phyloP scores from a whole-genome alignment of 2,329 filamentous ascomycete genomes.

The Monilinia fructigena region DNA sequence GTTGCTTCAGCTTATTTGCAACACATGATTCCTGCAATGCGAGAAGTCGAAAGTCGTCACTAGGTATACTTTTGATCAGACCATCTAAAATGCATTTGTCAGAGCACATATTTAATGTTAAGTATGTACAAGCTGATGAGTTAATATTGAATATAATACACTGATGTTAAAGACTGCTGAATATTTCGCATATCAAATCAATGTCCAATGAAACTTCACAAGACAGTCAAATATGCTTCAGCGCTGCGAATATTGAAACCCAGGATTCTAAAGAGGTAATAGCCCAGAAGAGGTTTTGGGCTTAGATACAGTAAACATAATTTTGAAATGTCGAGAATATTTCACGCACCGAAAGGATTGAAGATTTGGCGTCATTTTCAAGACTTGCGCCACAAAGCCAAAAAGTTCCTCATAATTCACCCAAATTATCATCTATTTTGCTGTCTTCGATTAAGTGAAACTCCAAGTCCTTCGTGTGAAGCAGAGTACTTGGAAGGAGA shows the following conservation, averaged over 20 bases:
- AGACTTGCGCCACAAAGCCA: background rate
- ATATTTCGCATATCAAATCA: too few species aligned
- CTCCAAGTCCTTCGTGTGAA: background rate
- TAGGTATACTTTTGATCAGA: background rate
- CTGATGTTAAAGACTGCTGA: too few species aligned
- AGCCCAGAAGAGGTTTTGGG: too few species aligned
- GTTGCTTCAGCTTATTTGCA: background rate
- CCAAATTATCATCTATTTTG: background rate
- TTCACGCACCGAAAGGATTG: background rate
- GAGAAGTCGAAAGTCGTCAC: background rate
- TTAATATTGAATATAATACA: too few species aligned
- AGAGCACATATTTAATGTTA: background rate
- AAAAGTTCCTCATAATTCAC: background rate
- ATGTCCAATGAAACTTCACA: background rate
- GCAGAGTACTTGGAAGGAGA: background rate
- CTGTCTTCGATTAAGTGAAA: background rate
- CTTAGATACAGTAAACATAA: too few species aligned
- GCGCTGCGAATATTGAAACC: too few species aligned
- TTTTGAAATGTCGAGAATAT: background rate
- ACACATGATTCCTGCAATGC: background rate
- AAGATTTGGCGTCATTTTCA: background rate
- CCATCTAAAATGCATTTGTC: background rate
- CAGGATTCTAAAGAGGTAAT: too few species aligned
- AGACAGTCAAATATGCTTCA: background rate
- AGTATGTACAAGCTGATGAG: too few species aligned